Evolutionary conservation across 371 early-diverging fungal genomes (phyloP), one percentile per base, ranked within the genome.

Genomic region (Mucor circinelloides): DNA sequence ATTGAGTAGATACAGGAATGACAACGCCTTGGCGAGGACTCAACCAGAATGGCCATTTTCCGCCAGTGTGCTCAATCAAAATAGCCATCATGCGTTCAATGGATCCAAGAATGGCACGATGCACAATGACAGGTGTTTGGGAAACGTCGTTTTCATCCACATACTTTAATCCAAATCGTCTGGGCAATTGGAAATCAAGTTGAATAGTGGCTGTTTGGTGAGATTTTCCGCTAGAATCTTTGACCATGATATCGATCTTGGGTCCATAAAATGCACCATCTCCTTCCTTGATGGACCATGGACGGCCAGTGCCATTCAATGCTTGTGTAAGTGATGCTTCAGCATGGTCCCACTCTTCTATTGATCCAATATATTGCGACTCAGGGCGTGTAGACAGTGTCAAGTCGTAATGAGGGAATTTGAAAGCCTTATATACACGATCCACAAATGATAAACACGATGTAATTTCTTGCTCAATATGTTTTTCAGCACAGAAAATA

Each of bases 221-320:
- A 19, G 90, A 86, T 58, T 99, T 90, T 42, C 92, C 88, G 6
- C 97, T 86, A 3, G 99, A 99, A 75, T 99, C 99, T 48, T 90
- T 80, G 60, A 99, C 91, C 69, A 94, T 94, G 58, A 99, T 99
- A 83, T 99, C 99, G 73, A 99, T 99, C 86, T 99, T 99, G 64
- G 99, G 99, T 0, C 99, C 99, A 83, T 99, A 99, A 82, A 99
- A 99, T 6, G 99, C 99, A 32, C 99, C 99, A 82, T 99, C 99
- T 7, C 99, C 99, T 42, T 92, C 93, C 71, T 99, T 99, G 52
- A 99, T 59, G 46, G 87, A 86, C 97, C 98, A 99, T 9, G 84
- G 73, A 48, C 89, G 73, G 30, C 93, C 93, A 56, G 89, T 91
- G 52, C 88, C 85, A 73, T 92, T 82, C 74, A 97, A 79, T 2